Conservation (phyloP, 202 grass and related monocot species). For the Carex sylvatica region DNA sequence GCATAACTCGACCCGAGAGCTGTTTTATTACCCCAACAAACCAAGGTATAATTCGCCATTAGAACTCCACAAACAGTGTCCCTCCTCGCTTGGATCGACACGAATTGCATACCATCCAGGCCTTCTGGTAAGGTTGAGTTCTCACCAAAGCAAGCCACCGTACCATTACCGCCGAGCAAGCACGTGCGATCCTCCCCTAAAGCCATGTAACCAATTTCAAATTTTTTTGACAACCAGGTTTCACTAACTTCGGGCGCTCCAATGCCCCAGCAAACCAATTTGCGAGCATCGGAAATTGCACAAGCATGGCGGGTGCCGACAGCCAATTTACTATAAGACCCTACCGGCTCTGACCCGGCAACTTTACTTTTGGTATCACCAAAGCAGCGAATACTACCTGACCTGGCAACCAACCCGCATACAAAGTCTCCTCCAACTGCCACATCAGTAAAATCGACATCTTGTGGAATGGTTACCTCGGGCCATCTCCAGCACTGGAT, state of each 20-base stretch:
- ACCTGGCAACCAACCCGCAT: constrained; percentile 45
- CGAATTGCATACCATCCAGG: constrained; percentile 45
- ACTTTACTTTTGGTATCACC: constrained; percentile 33
- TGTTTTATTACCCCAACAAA: constrained; percentile 68
- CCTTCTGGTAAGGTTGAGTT: constrained; percentile 23
- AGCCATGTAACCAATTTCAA: constrained; percentile 47
- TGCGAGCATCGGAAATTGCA: constrained; percentile 3
- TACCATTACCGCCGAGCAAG: constrained; percentile 68
- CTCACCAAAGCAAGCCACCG: constrained; percentile 54
- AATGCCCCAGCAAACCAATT: constrained; percentile 69
- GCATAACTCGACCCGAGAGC: constrained; percentile 25
- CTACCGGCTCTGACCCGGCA: constrained; percentile 29
- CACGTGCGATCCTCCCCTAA: constrained; percentile 67
- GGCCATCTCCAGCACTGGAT: constrained; percentile 74
- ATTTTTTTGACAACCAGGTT: constrained; percentile 12
- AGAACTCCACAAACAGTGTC: constrained; percentile 69
- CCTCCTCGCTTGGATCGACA: constrained; percentile 59
- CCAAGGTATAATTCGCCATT: constrained; percentile 68
- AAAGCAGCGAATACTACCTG: constrained; percentile 47
- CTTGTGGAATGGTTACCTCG: background rate
- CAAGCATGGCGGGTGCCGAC: constrained; percentile 72
- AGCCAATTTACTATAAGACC: constrained; percentile 43
- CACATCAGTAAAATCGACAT: constrained; percentile 40
- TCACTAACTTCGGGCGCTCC: constrained; percentile 31
- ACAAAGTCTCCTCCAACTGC: constrained; percentile 62